Conservation (phyloP, 352 stramenopile species). For the Pythium phragmitis region DNA sequence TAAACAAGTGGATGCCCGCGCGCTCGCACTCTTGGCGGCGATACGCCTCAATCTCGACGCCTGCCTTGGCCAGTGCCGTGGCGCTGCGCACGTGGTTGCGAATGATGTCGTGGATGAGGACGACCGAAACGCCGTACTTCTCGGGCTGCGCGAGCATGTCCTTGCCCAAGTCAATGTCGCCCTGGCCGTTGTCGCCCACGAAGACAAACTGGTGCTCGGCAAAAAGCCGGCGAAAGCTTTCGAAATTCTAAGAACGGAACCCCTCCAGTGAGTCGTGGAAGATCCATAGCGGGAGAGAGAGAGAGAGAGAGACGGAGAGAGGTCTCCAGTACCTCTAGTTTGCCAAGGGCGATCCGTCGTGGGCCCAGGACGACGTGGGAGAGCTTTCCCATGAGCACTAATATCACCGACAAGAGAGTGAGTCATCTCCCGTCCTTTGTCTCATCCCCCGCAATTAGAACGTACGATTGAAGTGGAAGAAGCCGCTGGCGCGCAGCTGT, state of each 20-base stretch:
- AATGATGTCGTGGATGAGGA: conserved; percentile 84
- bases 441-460: not conserved
- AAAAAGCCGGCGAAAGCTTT: conserved; percentile 70
- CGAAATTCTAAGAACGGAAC: conserved; percentile 54
- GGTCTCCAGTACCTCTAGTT: conserved; percentile 45
- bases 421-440: not conserved
- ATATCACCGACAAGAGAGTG: not conserved
- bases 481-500: conserved; percentile 67
- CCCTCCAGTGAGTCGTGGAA: too few relatives aligned
- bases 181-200: conserved; percentile 79
- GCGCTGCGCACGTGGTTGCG: conserved; percentile 48
- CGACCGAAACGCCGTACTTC: conserved; percentile 51
- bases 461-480: conserved; percentile 78
- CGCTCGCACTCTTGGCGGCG: conserved; percentile 62
- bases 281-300: not conserved
- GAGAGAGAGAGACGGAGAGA: not conserved
- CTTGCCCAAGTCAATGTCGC: conserved; percentile 81
- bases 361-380: conserved; percentile 57
- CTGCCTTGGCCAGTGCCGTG: conserved; percentile 15
- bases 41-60: conserved; percentile 34
- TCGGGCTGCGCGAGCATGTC: conserved; percentile 50
- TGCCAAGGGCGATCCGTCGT: conserved; percentile 63
- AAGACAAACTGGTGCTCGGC: conserved; percentile 76
- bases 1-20: conserved; percentile 68
- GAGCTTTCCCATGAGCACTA: conserved; percentile 75